A percentile compares a stretch with the other conserved stretches of the same genome.
Conservation (phyloP, 2,329 filamentous ascomycete species). For the Colletotrichum tanaceti region DNA sequence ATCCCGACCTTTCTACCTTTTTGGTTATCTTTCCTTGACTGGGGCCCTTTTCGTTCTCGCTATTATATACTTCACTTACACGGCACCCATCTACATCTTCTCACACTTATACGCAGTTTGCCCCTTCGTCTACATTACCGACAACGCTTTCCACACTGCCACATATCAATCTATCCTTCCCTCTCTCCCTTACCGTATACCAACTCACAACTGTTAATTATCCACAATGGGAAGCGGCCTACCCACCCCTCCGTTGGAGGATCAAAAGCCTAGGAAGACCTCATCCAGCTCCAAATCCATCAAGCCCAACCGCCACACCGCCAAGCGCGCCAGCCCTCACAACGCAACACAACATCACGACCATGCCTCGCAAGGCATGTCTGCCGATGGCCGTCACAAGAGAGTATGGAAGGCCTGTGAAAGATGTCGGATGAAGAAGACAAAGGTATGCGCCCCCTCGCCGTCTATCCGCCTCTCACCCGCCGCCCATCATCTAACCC, state of each 20-base stretch:
- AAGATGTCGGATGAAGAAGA: constrained; percentile 76
- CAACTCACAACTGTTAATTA: constrained; percentile 15
- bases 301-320: constrained; percentile 63
- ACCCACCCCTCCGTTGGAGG: constrained; percentile 66
- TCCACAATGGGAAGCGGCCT: constrained; percentile 62
- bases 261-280: constrained; percentile 56
- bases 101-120: constrained; percentile 32
- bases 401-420: constrained; percentile 76
- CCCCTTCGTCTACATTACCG: constrained; percentile 26
- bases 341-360: constrained; percentile 53
- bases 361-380: constrained; percentile 52
- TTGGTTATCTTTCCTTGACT: constrained; percentile 28
- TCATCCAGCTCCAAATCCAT: constrained; percentile 58
- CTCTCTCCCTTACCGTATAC: background rate
- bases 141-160: background rate
- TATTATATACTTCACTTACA: constrained; percentile 39
- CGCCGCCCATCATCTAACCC: background rate
- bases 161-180: constrained; percentile 10
- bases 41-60: constrained; percentile 32
- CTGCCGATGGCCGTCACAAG: constrained; percentile 67
- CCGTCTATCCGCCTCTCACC: background rate
- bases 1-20: constrained; percentile 37
- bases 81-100: constrained; percentile 18
- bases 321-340: constrained; percentile 62
- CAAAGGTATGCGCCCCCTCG: constrained; percentile 62